These are phyloP conservation scores for Colletotrichum orbiculare DNA, from an alignment of 2,329 filamentous ascomycete genomes.

Conservation along the genomic window DNA sequence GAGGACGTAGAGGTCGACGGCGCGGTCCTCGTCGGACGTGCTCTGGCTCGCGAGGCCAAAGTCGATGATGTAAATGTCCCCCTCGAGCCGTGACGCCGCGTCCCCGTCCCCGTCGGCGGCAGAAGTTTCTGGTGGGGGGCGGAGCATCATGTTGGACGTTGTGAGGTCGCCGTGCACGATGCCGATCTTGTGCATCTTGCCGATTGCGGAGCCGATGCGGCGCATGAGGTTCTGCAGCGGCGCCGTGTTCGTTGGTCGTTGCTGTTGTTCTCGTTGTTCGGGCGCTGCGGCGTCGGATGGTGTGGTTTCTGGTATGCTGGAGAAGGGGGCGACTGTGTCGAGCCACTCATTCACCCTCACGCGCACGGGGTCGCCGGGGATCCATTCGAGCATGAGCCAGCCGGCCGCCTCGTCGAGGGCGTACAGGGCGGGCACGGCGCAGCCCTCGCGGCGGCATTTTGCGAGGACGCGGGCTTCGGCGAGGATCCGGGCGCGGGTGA, in stretches of 20 bases:
- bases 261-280: background rate
- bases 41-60: conserved; percentile 90
- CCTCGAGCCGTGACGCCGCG: conserved; percentile 57
- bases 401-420: conserved; percentile 72
- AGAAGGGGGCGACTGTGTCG: conserved; percentile 44
- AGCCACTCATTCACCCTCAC: conserved; percentile 77
- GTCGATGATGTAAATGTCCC: conserved; percentile 91
- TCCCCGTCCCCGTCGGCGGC: conserved; percentile 34
- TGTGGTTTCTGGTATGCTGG: no score
- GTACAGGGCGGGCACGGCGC: conserved; percentile 85
- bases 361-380: conserved; percentile 78
- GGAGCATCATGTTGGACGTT: conserved; percentile 95
- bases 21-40: conserved; percentile 88
- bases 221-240: conserved; percentile 73
- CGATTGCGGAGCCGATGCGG: conserved; percentile 77
- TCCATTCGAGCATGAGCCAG: conserved; percentile 88
- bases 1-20: conserved; percentile 95
- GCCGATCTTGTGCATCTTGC: conserved; percentile 82
- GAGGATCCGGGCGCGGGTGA: conserved; percentile 88
- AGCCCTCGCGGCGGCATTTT: conserved; percentile 81
- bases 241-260: conserved; percentile 51
- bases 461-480: conserved; percentile 89
- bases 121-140: conserved; percentile 49
- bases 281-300: no score
- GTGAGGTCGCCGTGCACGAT: conserved; percentile 96